These are phyloP conservation scores for Hura crepitans DNA, from an alignment of 441 rosid genomes.

Conservation along the genomic window DNA sequence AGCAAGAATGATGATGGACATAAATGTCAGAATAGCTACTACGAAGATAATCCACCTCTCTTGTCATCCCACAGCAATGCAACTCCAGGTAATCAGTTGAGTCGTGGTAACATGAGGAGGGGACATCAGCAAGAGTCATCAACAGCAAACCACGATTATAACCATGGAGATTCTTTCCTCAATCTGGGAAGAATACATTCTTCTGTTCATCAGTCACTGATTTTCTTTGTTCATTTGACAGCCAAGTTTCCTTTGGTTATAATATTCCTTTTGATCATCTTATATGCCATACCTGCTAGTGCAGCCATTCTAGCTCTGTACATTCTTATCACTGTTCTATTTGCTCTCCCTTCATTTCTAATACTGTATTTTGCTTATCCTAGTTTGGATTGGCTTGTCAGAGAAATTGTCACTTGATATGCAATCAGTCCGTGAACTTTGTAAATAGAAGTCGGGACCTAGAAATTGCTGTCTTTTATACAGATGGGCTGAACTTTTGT, in stretches of 20 bases:
- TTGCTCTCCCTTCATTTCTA: conserved; percentile 77
- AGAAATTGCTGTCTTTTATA: conserved; percentile 3
- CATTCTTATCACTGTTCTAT: conserved; percentile 64
- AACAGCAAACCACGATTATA: conserved; percentile 30
- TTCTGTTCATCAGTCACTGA: conserved; percentile 63
- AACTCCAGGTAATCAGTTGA: conserved; percentile 34
- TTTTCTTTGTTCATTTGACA: conserved; percentile 58
- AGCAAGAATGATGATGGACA: conserved; percentile 52
- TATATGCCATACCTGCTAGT: conserved; percentile 84
- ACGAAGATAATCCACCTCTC: conserved; percentile 34
- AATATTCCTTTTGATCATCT: conserved; percentile 59
- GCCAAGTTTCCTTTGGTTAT: conserved; percentile 80
- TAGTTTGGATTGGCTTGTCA: conserved; percentile 85
- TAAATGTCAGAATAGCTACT: conserved; percentile 37
- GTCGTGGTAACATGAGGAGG: conserved; percentile 29
- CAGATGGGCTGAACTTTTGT: conserved; percentile 11
- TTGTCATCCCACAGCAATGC: conserved; percentile 30
- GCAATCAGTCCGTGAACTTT: conserved; percentile 8
- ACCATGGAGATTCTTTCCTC: conserved; percentile 25
- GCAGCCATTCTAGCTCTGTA: conserved; percentile 71
- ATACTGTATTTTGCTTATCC: conserved; percentile 73
- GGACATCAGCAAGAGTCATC: conserved; percentile 35
- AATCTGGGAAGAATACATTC: conserved; percentile 48
- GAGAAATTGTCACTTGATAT: conserved; percentile 69
- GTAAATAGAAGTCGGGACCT: conserved; percentile 27